Conservation (phyloP, 2,329 filamentous ascomycete species). For the Penicillium sp. region DNA sequence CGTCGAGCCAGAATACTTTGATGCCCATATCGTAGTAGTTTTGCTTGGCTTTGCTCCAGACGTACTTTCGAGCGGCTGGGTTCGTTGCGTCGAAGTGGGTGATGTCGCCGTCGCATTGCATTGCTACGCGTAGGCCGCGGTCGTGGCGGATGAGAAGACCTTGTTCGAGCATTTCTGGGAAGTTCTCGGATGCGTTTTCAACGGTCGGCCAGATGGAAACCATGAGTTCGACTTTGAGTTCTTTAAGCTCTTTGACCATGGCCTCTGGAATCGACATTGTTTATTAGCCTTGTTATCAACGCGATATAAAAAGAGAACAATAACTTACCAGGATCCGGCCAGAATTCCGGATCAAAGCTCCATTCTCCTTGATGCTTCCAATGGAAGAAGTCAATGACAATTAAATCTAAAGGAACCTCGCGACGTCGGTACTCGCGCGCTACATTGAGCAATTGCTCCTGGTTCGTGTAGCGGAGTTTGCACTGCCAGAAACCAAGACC, state of each 20-base stretch:
- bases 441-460: conserved; percentile 61
- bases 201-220: conserved; percentile 69
- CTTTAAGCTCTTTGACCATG: conserved; percentile 62
- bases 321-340: conserved; percentile 58
- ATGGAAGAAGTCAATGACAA: conserved; percentile 68
- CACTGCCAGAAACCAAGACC: conserved; percentile 68
- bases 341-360: conserved; percentile 63
- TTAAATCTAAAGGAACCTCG: conserved; percentile 59
- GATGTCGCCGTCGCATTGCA: conserved; percentile 60
- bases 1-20: conserved; percentile 66
- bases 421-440: conserved; percentile 59
- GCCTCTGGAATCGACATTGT: conserved; percentile 41
- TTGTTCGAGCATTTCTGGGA: conserved; percentile 59
- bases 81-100: conserved; percentile 65
- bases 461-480: conserved; percentile 64
- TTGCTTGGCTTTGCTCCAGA: conserved; percentile 59
- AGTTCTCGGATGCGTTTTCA: conserved; percentile 59
- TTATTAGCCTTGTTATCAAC: background rate
- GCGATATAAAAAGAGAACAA: background rate
- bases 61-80: conserved; percentile 55
- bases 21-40: conserved; percentile 65
- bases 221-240: conserved; percentile 63
- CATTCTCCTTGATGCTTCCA: conserved; percentile 67
- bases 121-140: conserved; percentile 56
- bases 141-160: conserved; percentile 62